Conservation (phyloP, 2,329 filamentous ascomycete genomes). For the Sordariomycetes sp. region DNA sequence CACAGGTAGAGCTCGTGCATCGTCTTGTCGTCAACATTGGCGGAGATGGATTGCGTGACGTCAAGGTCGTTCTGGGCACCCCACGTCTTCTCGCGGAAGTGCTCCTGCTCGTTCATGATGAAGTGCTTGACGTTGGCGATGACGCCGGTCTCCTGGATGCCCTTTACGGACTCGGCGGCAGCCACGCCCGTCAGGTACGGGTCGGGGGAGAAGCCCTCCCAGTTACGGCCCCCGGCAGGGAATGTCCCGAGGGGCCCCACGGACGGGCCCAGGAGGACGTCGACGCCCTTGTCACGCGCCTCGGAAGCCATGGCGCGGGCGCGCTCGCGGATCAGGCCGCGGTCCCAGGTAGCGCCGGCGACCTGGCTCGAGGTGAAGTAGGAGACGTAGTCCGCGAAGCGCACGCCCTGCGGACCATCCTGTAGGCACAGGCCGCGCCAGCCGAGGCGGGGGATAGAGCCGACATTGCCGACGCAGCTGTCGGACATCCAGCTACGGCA, state of each 20-base stretch:
- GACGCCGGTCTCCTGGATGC: constrained; percentile 72
- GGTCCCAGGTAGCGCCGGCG: constrained; percentile 75
- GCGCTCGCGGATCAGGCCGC: constrained; percentile 48
- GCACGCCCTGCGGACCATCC: constrained; percentile 73
- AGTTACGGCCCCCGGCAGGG: constrained; percentile 41
- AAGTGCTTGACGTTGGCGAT: constrained; percentile 77
- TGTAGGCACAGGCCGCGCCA: constrained; percentile 73
- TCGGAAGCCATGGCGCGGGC: constrained; percentile 45
- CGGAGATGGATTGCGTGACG: constrained; percentile 48
- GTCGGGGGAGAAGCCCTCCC: constrained; percentile 61
- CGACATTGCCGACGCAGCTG: constrained; percentile 67
- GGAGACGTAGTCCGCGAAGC: constrained; percentile 67
- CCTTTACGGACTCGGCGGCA: constrained; percentile 62
- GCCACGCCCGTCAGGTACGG: constrained; percentile 64
- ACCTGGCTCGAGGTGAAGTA: constrained; percentile 73
- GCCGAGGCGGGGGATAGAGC: constrained; percentile 58
- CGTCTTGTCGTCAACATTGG: constrained; percentile 61
- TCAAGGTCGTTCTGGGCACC: constrained; percentile 43
- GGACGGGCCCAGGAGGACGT: constrained; percentile 52
- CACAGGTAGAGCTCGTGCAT: constrained; percentile 69
- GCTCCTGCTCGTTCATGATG: constrained; percentile 65
- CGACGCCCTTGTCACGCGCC: constrained; percentile 64
- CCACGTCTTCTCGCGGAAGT: constrained; percentile 55
- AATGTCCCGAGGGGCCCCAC: constrained; percentile 34
- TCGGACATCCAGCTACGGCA: constrained; percentile 54